Percentiles rank a stretch among this genome's conserved stretches.
phyloP scores from a whole-genome alignment of 371 early-diverging fungal species.

The Zychaea mexicana region DNA sequence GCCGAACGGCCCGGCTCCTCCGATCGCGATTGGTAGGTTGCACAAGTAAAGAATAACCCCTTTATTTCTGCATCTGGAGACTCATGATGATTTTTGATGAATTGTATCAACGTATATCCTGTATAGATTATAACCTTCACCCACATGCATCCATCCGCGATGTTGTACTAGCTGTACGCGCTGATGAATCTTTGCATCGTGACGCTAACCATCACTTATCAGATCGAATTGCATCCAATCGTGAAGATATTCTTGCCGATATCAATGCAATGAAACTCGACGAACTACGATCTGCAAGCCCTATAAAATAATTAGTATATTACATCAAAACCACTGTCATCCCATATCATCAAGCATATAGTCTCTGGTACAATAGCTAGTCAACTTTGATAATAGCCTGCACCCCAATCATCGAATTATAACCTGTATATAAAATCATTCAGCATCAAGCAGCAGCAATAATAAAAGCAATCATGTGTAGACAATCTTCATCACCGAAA shows the following conservation, averaged over 20 bases:
- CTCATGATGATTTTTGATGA: no score
- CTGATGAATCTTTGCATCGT: constrained; percentile 95
- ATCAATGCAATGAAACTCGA: constrained; percentile 2
- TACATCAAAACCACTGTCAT: no score
- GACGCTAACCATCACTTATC: constrained; percentile 93
- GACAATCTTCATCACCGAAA: no score
- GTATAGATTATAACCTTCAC: constrained; percentile 90
- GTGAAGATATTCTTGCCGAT: constrained; percentile 13
- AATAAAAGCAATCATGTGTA: no score
- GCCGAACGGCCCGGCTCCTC: constrained; percentile 67
- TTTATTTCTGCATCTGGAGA: neutral
- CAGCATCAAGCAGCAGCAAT: no score
- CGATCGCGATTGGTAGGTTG: constrained; percentile 69
- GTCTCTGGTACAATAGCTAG: no score
- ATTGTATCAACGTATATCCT: no score
- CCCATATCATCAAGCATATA: no score
- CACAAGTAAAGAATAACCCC: neutral
- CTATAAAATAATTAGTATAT: no score
- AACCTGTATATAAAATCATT: no score
- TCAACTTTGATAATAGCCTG: no score
- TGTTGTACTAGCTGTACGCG: constrained; percentile 89
- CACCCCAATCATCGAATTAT: no score
- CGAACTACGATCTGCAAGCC: neutral
- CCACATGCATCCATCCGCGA: constrained; percentile 87
- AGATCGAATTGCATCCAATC: constrained; percentile 38